A percentile compares a stretch with the other conserved stretches of the same genome.
These are phyloP conservation scores for Scytalidium lignicola DNA, from an alignment of 2,329 filamentous ascomycete species.

Conservation along the genomic window DNA sequence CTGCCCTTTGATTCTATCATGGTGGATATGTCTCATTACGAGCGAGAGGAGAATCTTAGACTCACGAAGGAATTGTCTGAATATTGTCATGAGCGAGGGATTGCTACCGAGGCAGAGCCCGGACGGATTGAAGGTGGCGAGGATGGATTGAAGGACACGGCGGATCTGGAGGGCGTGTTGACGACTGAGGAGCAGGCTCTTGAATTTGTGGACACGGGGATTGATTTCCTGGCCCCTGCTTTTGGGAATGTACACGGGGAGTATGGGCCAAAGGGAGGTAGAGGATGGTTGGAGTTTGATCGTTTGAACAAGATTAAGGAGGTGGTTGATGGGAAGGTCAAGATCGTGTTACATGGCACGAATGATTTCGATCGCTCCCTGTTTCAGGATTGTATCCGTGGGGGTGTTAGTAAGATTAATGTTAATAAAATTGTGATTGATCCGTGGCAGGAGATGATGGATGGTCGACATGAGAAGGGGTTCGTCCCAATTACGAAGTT, in stretches of 20 bases:
- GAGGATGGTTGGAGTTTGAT: conserved; percentile 11
- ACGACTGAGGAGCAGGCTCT: conserved; percentile 58
- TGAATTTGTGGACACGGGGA: conserved; percentile 60
- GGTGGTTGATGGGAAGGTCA: conserved; percentile 33
- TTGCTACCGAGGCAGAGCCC: conserved; percentile 66
- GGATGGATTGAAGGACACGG: conserved; percentile 67
- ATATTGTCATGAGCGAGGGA: conserved; percentile 60
- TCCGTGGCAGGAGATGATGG: conserved; percentile 21
- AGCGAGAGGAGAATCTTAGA: conserved; percentile 63
- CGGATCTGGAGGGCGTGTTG: conserved; percentile 54
- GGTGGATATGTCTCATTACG: conserved; percentile 72
- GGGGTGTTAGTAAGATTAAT: conserved; percentile 34
- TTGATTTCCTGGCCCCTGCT: conserved; percentile 62
- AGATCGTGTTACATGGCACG: conserved; percentile 48
- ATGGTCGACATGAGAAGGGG: conserved; percentile 9
- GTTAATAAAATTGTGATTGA: conserved; percentile 18
- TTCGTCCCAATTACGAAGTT: conserved; percentile 20
- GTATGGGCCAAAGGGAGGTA: conserved; percentile 30
- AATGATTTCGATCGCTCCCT: conserved; percentile 47
- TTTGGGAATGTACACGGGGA: conserved; percentile 66
- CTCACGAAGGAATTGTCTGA: conserved; percentile 57
- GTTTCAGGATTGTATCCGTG: conserved; percentile 40
- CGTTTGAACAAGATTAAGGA: conserved; percentile 14
- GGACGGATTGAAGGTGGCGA: conserved; percentile 69
- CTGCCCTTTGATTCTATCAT: conserved; percentile 66